Conservation (phyloP, 2,329 filamentous ascomycete species). For the Apiospora phragmitis region DNA sequence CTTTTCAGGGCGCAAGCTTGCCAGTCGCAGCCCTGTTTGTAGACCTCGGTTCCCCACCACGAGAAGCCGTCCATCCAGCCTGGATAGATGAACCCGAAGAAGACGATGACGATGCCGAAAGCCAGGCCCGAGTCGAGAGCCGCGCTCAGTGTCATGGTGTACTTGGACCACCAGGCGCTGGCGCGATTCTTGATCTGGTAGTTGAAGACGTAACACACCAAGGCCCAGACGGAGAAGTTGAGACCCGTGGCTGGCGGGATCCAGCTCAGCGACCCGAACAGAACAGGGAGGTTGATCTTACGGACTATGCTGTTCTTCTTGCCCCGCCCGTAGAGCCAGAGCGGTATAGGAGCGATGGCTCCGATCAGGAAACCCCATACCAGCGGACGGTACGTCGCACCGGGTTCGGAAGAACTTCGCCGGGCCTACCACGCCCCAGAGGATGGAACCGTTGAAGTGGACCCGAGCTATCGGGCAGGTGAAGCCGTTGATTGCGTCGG, state of each 20-base stretch:
- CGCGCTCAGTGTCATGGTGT: slow-evolving; percentile 85
- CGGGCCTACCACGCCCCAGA: slow-evolving; percentile 88
- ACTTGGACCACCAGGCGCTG: slow-evolving; percentile 83
- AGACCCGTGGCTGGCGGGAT: slow-evolving; percentile 84
- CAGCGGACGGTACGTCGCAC: slow-evolving; percentile 72
- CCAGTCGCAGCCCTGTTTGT: slow-evolving; percentile 85
- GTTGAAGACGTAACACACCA: slow-evolving; percentile 86
- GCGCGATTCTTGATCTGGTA: slow-evolving; percentile 69
- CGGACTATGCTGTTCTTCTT: slow-evolving; percentile 64
- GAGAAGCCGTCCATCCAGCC: slow-evolving; percentile 71
- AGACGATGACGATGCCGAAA: slow-evolving; percentile 79
- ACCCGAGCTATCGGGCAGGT: slow-evolving; percentile 85
- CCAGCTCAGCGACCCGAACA: slow-evolving; percentile 82
- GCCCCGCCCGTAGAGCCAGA: slow-evolving; percentile 70
- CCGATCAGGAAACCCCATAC: slow-evolving; percentile 83
- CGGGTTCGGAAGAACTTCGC: slow-evolving; percentile 75
- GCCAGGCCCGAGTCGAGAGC: slow-evolving; percentile 82
- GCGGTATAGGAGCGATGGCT: slow-evolving; percentile 68
- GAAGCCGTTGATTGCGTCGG: slow-evolving; percentile 81
- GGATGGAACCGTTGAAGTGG: slow-evolving; percentile 86
- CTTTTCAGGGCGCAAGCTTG: slow-evolving; percentile 71
- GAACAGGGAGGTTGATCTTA: slow-evolving; percentile 78
- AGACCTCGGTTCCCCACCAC: slow-evolving; percentile 90
- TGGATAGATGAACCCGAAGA: slow-evolving; percentile 84
- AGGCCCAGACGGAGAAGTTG: slow-evolving; percentile 84